Conservation (phyloP, 73 alveolate species). For the Uronychia binucleata region DNA sequence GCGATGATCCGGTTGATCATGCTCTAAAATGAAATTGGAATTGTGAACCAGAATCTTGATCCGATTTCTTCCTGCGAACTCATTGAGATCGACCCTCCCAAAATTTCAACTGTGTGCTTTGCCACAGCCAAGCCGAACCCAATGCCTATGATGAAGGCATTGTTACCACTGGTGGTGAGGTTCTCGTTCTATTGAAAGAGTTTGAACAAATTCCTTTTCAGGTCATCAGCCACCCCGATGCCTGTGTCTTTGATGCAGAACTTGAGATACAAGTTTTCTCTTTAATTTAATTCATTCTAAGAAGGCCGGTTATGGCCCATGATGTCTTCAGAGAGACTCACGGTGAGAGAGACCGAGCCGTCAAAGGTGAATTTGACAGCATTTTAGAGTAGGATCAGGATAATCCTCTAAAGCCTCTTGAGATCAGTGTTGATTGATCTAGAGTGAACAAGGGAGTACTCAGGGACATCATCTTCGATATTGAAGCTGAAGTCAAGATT, state of each 20-base stretch:
- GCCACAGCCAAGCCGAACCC: neutral
- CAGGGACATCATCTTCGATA: neutral
- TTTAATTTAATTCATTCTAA: neutral
- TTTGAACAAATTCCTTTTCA: neutral
- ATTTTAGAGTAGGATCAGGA: neutral
- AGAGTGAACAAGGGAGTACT: neutral
- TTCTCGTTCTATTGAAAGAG: neutral
- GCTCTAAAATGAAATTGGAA: neutral
- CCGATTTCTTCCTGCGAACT: neutral
- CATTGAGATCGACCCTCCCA: neutral
- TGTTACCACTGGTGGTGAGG: too few relatives aligned
- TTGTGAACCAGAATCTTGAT: neutral
- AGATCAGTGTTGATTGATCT: neutral
- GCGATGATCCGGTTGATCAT: neutral
- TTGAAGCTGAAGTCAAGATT: neutral
- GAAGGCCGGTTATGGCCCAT: neutral
- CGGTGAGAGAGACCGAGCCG: neutral
- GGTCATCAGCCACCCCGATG: neutral
- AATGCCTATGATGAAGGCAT: too few relatives aligned
- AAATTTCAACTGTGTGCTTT: neutral
- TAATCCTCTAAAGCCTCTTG: neutral
- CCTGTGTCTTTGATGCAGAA: neutral
- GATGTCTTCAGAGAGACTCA: neutral
- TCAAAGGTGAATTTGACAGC: neutral
- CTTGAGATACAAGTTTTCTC: neutral